A percentile compares a stretch with the other conserved stretches of the same genome.
Evolutionary conservation across 345 rosid genomes (phyloP).

Genomic region (Syzygium aqueum): DNA sequence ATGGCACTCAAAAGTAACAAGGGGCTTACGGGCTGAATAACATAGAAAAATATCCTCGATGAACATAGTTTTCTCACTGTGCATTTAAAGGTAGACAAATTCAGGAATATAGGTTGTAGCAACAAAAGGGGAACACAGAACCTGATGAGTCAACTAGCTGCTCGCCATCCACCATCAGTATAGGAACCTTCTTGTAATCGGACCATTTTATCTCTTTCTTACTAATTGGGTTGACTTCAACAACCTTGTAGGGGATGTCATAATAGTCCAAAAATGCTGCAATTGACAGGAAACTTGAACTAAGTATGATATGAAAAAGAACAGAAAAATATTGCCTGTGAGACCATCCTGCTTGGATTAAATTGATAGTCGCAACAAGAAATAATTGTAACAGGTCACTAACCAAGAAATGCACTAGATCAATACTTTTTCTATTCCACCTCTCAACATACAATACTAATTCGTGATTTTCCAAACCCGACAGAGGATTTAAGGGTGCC

Average conservation of each 20-base stretch:
- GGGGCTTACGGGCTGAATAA: background rate
- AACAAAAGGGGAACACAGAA: background rate
- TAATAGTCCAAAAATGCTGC: slow-evolving; percentile 44
- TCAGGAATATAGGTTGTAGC: background rate
- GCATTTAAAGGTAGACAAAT: background rate
- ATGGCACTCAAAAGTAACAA: background rate
- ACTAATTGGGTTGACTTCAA: slow-evolving; percentile 40
- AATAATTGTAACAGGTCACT: background rate
- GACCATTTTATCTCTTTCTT: slow-evolving; percentile 48
- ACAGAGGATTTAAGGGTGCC: background rate
- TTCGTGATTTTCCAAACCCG: background rate
- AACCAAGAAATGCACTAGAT: background rate
- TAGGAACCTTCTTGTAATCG: slow-evolving; percentile 42
- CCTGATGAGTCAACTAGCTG: slow-evolving; percentile 45
- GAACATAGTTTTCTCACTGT: background rate
- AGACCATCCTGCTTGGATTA: background rate
- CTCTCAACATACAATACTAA: background rate
- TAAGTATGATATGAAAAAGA: background rate
- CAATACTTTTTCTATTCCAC: background rate
- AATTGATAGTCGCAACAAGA: background rate
- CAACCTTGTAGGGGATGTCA: slow-evolving; percentile 37
- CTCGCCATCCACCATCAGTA: slow-evolving; percentile 33
- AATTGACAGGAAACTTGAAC: background rate
- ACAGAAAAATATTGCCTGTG: background rate
- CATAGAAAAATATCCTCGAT: background rate